Percentiles rank a stretch among this genome's conserved stretches.
phyloP scores from a whole-genome alignment of 345 rosid species.

The Boechera retrofracta region DNA sequence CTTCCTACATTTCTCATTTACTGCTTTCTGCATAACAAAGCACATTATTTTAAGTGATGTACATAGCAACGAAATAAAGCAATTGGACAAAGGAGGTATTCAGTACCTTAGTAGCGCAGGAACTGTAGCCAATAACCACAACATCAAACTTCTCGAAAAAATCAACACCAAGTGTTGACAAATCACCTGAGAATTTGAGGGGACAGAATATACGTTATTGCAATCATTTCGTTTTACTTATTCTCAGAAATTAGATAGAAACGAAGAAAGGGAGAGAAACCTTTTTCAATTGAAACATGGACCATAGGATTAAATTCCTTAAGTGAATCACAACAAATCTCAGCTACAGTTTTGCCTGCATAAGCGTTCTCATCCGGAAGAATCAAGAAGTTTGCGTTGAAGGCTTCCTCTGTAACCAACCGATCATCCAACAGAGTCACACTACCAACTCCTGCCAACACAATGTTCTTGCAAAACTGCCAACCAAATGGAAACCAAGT shows the following conservation, averaged over 20 bases:
- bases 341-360: slow-evolving; percentile 77
- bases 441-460: slow-evolving; percentile 93
- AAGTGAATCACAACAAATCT: slow-evolving; percentile 78
- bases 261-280: slow-evolving; percentile 39
- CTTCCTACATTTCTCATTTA: slow-evolving; percentile 84
- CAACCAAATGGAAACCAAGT: slow-evolving; percentile 10
- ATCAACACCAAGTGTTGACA: slow-evolving; percentile 60
- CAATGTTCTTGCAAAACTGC: slow-evolving; percentile 98
- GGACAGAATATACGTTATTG: background rate
- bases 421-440: slow-evolving; percentile 84
- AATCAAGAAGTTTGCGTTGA: slow-evolving; percentile 80
- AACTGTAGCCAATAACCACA: slow-evolving; percentile 71
- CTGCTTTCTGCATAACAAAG: slow-evolving; percentile 59
- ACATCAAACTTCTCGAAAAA: slow-evolving; percentile 81
- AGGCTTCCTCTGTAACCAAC: slow-evolving; percentile 55
- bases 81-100: background rate
- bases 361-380: slow-evolving; percentile 62
- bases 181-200: slow-evolving; percentile 61
- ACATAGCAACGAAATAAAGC: slow-evolving; percentile 5
- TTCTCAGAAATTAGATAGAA: background rate
- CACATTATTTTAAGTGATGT: background rate
- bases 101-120: slow-evolving; percentile 63
- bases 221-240: background rate
- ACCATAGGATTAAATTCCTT: slow-evolving; percentile 97
- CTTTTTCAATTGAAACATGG: slow-evolving; percentile 76